phyloP scores from a whole-genome alignment of 2,329 filamentous ascomycete genomes.

The Metarhizium guizhouense region DNA sequence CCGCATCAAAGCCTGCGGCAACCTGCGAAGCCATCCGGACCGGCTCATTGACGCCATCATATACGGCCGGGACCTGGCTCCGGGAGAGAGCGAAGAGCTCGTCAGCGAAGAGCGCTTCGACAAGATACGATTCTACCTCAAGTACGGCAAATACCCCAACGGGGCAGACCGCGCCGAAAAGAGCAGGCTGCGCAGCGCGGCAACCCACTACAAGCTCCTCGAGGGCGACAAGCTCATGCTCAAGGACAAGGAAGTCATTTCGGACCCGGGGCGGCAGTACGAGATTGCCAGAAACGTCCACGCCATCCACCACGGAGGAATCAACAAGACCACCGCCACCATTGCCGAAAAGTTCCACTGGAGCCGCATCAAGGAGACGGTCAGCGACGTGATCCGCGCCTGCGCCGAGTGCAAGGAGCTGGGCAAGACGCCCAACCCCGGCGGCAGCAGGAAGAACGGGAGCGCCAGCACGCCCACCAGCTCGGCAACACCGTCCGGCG shows the following conservation, averaged over 20 bases:
- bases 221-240: constrained; percentile 80
- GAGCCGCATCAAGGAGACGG: constrained; percentile 96
- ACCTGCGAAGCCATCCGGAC: constrained; percentile 59
- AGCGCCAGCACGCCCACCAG: neutral
- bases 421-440: constrained; percentile 42
- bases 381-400: constrained; percentile 87
- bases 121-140: constrained; percentile 96
- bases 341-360: constrained; percentile 95
- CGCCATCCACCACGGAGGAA: constrained; percentile 70
- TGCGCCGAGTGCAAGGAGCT: constrained; percentile 83
- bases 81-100: constrained; percentile 63
- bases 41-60: constrained; percentile 68
- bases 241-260: constrained; percentile 95
- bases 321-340: constrained; percentile 94
- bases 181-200: constrained; percentile 83
- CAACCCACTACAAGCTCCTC: constrained; percentile 86
- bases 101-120: constrained; percentile 95
- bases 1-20: constrained; percentile 64
- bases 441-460: constrained; percentile 14
- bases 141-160: constrained; percentile 85
- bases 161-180: constrained; percentile 94
- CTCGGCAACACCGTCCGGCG: neutral
- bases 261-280: constrained; percentile 81
- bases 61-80: constrained; percentile 57
- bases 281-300: constrained; percentile 78